phyloP scores from a whole-genome alignment of 805 yeast genomes.

The Candida maltosa region DNA sequence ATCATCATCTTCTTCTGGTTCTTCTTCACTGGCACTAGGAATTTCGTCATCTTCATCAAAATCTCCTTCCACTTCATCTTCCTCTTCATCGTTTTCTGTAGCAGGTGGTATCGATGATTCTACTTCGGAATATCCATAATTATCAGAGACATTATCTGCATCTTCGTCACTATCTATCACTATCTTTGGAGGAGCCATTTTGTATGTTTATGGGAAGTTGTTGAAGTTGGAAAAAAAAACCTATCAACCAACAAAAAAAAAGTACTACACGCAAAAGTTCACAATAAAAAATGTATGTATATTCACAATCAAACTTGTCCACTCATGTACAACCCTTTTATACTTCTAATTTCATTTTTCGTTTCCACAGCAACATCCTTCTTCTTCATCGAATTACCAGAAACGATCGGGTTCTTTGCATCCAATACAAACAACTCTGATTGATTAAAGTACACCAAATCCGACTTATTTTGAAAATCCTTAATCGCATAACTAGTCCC shows the following conservation, averaged over 20 bases:
- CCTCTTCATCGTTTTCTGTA: constrained; percentile 16
- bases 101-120: constrained; percentile 9
- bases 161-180: no score
- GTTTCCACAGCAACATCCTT: constrained; percentile 31
- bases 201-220: no score
- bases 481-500: constrained; percentile 25
- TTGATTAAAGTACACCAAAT: constrained; percentile 30
- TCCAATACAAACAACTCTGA: constrained; percentile 23
- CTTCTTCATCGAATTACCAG: constrained; percentile 12
- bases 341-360: constrained; percentile 35
- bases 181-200: no score
- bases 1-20: constrained; percentile 22
- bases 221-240: no score
- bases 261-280: no score
- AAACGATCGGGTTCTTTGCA: constrained; percentile 1
- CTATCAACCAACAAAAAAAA: no score
- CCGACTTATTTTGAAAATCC: constrained; percentile 34
- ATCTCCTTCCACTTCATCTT: constrained; percentile 17
- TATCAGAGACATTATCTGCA: no score
- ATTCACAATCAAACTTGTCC: constrained; percentile 29
- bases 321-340: constrained; percentile 44
- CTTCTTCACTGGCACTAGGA: constrained; percentile 16
- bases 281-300: no score
- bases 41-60: constrained; percentile 23
- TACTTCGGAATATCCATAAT: constrained; percentile 9